A percentile compares a stretch with the other conserved stretches of the same genome.
Evolutionary conservation across 345 rosid genomes (phyloP).

Genomic region (Mercurialis annua): DNA sequence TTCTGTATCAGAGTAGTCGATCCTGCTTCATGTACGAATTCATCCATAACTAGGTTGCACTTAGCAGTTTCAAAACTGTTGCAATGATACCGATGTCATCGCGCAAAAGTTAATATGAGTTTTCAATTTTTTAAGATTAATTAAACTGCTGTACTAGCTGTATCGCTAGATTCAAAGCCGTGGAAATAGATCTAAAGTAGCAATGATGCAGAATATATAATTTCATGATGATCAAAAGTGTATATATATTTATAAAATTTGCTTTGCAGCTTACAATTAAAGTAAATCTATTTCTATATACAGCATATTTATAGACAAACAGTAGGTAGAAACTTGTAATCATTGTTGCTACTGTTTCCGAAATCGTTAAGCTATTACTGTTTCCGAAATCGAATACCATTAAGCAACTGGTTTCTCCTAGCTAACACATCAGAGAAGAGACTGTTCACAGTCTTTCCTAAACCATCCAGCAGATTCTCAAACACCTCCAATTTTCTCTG

Average conservation of each 20-base stretch:
- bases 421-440: conserved; percentile 45
- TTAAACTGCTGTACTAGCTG: too few species aligned
- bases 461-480: conserved; percentile 38
- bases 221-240: background rate
- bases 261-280: background rate
- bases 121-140: too few species aligned
- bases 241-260: background rate
- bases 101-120: too few species aligned
- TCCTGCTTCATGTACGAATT: background rate
- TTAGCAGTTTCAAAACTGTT: too few species aligned
- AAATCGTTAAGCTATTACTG: too few species aligned
- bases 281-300: background rate
- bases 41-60: background rate
- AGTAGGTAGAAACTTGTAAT: background rate
- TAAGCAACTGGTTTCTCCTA: conserved; percentile 48
- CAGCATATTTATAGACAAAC: conserved; percentile 2
- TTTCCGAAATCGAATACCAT: conserved; percentile 27
- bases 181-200: too few species aligned
- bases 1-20: background rate
- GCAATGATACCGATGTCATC: too few species aligned
- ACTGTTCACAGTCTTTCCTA: conserved; percentile 39
- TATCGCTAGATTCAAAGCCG: background rate
- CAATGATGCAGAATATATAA: background rate
- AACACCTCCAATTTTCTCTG: conserved; percentile 32
- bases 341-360: conserved; percentile 13